A percentile compares a stretch with the other conserved stretches of the same genome.
These are phyloP conservation scores for Colletotrichum viniferum DNA, from an alignment of 2,329 filamentous ascomycete genomes.

Conservation along the genomic window DNA sequence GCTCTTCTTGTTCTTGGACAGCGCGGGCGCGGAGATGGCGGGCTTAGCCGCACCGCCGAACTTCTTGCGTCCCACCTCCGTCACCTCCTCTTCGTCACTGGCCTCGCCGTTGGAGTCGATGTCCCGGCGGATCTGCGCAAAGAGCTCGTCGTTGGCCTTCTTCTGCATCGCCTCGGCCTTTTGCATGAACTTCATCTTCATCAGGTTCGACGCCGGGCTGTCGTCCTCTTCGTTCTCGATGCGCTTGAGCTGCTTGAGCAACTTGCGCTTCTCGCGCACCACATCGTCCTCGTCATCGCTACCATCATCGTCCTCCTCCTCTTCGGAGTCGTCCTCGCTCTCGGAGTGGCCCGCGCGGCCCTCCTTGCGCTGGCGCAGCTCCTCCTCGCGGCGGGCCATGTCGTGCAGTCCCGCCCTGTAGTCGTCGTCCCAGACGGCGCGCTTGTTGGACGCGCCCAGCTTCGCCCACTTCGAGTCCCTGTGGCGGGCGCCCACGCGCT, in stretches of 20 bases:
- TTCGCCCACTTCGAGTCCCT: constrained; percentile 93
- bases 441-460: constrained; percentile 76
- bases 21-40: constrained; percentile 34
- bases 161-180: constrained; percentile 81
- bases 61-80: constrained; percentile 70
- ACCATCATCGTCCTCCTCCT: constrained; percentile 60
- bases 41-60: constrained; percentile 58
- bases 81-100: constrained; percentile 55
- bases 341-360: constrained; percentile 60
- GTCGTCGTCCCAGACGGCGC: constrained; percentile 87
- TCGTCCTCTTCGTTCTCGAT: constrained; percentile 50
- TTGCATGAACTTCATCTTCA: constrained; percentile 93
- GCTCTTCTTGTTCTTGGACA: constrained; percentile 25
- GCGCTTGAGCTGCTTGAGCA: constrained; percentile 50
- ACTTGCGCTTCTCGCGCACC: constrained; percentile 41
- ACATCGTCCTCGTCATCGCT: constrained; percentile 49
- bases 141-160: constrained; percentile 79
- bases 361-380: constrained; percentile 79
- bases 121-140: constrained; percentile 72
- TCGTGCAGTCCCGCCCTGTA: constrained; percentile 79
- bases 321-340: constrained; percentile 59
- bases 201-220: constrained; percentile 67
- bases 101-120: constrained; percentile 66
- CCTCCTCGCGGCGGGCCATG: constrained; percentile 82
- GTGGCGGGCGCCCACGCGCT: constrained; percentile 85